phyloP scores from a whole-genome alignment of 371 early-diverging fungal species.

The Paraphysoderma sedebokerense region DNA sequence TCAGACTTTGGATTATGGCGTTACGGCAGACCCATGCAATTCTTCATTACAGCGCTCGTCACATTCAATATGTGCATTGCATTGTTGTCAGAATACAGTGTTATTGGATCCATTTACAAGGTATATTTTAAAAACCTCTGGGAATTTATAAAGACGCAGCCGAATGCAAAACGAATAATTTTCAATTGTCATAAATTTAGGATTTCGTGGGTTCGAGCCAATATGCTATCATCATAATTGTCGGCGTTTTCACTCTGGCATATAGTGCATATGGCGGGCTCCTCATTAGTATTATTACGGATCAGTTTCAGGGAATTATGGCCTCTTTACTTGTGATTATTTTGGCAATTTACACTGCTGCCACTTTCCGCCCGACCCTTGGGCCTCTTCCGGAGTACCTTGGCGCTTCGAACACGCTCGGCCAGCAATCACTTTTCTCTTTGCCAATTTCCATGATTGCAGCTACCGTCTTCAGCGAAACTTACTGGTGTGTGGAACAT shows the following conservation, averaged over 20 bases:
- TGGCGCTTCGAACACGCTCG: slow-evolving; percentile 21
- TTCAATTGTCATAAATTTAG: not conserved
- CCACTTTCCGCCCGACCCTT: slow-evolving; percentile 22
- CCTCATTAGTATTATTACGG: slow-evolving; percentile 34
- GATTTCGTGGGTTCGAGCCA: slow-evolving; percentile 19
- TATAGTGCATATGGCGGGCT: slow-evolving; percentile 42
- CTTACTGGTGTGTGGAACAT: no score
- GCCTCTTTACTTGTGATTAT: slow-evolving; percentile 17
- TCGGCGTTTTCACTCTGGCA: slow-evolving; percentile 28
- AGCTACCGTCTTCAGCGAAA: slow-evolving; percentile 35
- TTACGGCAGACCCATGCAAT: slow-evolving; percentile 17
- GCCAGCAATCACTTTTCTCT: slow-evolving; percentile 25
- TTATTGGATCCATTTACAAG: slow-evolving; percentile 29
- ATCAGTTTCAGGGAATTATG: slow-evolving; percentile 30
- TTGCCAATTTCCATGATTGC: slow-evolving; percentile 28
- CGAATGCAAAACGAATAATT: not conserved
- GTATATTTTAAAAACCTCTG: not conserved
- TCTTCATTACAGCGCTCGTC: slow-evolving; percentile 23
- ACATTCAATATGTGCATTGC: slow-evolving; percentile 27
- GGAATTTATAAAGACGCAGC: not conserved
- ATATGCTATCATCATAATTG: slow-evolving; percentile 24
- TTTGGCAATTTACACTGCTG: slow-evolving; percentile 25
- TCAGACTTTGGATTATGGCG: slow-evolving; percentile 27
- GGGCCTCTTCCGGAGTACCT: slow-evolving; percentile 17
- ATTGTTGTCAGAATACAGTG: slow-evolving; percentile 27